A percentile compares a stretch with the other conserved stretches of the same genome.
phyloP scores from a whole-genome alignment of 257 asterid species.

The Penstemon newberryi region DNA sequence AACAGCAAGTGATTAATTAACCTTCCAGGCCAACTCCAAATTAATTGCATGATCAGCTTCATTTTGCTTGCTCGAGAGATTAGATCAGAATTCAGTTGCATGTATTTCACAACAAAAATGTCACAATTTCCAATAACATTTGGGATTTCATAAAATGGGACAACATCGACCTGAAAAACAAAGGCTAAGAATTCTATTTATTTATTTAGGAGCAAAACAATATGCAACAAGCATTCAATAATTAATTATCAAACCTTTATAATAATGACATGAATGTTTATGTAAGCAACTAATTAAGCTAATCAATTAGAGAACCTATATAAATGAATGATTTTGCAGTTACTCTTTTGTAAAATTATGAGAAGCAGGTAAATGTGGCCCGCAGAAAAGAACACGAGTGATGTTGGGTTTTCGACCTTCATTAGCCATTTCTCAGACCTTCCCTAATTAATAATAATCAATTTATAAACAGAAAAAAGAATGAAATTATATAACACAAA shows the following conservation, averaged over 20 bases:
- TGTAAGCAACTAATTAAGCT: slow-evolving; percentile 21
- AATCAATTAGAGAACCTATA: slow-evolving; percentile 56
- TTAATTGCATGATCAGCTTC: slow-evolving; percentile 96
- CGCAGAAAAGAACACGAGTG: slow-evolving; percentile 83
- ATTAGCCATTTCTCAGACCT: slow-evolving; percentile 37
- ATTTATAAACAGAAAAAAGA: slow-evolving; percentile 11
- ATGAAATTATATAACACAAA: slow-evolving; percentile 11
- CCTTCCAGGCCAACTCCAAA: slow-evolving; percentile 99
- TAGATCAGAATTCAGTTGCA: slow-evolving; percentile 66
- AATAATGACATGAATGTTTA: no score
- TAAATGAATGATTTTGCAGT: slow-evolving; percentile 56
- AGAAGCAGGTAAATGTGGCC: slow-evolving; percentile 74
- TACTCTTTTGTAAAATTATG: slow-evolving; percentile 74
- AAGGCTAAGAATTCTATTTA: no score
- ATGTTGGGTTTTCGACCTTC: slow-evolving; percentile 27
- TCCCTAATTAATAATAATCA: slow-evolving; percentile 38
- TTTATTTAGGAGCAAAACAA: no score
- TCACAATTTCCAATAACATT: slow-evolving; percentile 72
- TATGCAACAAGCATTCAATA: no score
- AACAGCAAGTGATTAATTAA: no score
- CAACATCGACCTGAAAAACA: slow-evolving; percentile 69
- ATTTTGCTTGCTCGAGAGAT: slow-evolving; percentile 67
- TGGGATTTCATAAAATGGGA: slow-evolving; percentile 62
- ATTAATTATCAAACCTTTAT: no score
- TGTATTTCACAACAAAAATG: slow-evolving; percentile 66